These are phyloP conservation scores for Boletus rufocinnamomeus DNA, from an alignment of 768 basidiomycete species.

Conservation along the genomic window DNA sequence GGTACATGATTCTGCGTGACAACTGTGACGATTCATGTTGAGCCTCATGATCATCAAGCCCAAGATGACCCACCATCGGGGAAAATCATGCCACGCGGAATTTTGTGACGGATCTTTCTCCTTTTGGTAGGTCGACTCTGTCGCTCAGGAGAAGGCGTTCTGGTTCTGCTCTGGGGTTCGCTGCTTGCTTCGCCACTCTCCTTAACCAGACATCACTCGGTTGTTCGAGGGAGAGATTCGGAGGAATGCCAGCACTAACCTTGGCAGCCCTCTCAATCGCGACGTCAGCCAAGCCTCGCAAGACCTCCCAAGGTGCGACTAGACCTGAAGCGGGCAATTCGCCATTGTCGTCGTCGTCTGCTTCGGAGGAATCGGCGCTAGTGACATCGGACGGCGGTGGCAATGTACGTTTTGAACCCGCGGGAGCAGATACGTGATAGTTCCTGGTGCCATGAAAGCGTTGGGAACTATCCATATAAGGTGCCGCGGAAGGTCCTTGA, in stretches of 20 bases:
- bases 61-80: conserved; percentile 63
- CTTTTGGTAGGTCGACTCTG: conserved; percentile 69
- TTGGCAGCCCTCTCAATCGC: conserved; percentile 78
- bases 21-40: conserved; percentile 44
- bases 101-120: conserved; percentile 68
- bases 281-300: conserved; percentile 78
- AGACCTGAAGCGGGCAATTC: conserved; percentile 81
- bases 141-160: conserved; percentile 72
- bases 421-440: conserved; percentile 32
- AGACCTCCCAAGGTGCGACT: conserved; percentile 85
- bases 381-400: conserved; percentile 66
- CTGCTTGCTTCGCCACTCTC: conserved; percentile 73
- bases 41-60: neutral
- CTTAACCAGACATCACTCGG: conserved; percentile 37
- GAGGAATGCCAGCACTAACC: conserved; percentile 40
- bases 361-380: conserved; percentile 80
- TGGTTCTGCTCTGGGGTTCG: conserved; percentile 72
- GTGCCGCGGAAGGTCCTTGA: conserved; percentile 55
- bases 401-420: conserved; percentile 60
- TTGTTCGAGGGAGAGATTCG: conserved; percentile 4
- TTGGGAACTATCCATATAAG: conserved; percentile 50
- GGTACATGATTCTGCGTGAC: conserved; percentile 82
- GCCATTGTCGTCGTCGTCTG: conserved; percentile 81
- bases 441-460: conserved; percentile 32
- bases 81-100: conserved; percentile 59